Conservation (phyloP, 2,329 filamentous ascomycete genomes). For the Talaromyces sp. region DNA sequence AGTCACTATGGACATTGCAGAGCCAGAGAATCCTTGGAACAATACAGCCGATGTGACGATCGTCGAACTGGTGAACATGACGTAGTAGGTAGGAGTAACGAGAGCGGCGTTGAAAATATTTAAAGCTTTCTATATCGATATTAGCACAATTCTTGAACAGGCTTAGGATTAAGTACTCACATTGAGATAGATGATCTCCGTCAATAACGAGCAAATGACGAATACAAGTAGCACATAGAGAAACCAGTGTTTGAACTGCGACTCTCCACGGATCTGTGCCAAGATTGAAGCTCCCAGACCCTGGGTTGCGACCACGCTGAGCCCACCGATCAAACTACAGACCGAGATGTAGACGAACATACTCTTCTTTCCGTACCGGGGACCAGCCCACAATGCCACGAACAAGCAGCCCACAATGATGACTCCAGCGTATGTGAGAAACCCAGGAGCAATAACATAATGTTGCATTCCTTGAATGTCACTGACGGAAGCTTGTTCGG, state of each 20-base stretch:
- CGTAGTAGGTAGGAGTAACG: constrained; percentile 97
- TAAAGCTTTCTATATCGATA: constrained; percentile 77
- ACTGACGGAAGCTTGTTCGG: constrained; percentile 75
- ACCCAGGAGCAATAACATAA: constrained; percentile 81
- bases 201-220: constrained; percentile 80
- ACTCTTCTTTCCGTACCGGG: constrained; percentile 88
- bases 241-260: constrained; percentile 98
- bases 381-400: constrained; percentile 75
- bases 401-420: constrained; percentile 70
- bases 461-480: constrained; percentile 90
- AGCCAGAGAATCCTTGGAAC: constrained; percentile 91
- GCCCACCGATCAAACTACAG: constrained; percentile 87
- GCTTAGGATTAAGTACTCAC: constrained; percentile 54
- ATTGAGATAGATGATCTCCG: constrained; percentile 93
- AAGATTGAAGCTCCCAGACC: constrained; percentile 88
- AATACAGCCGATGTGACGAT: constrained; percentile 91
- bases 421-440: constrained; percentile 78
- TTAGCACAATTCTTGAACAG: background rate
- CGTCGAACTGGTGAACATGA: constrained; percentile 94
- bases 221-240: constrained; percentile 88
- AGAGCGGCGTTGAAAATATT: constrained; percentile 96
- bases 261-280: constrained; percentile 73
- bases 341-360: constrained; percentile 98
- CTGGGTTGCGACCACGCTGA: constrained; percentile 93
- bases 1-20: constrained; percentile 72